Base-by-base conservation (phyloP, 495 filamentous ascomycete species). In the Schizothecium vesticola region DNA sequence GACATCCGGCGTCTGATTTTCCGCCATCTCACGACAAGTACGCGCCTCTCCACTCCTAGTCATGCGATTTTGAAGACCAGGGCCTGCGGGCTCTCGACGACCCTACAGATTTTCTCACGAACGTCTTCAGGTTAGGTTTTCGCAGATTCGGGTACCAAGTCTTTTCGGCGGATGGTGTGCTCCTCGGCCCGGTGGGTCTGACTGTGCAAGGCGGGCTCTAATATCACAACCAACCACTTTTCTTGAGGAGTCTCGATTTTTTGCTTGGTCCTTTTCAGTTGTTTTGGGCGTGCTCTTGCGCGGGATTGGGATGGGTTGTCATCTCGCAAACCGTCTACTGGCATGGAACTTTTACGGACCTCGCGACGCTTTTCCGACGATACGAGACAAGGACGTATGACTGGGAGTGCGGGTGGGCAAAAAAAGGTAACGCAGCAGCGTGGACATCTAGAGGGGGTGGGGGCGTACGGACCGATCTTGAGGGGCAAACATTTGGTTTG, bases 381-480 rank as follows among this genome's bases (percentile, higher is more conserved):
- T 51, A 51, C 43, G 43, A 51, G 43, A 51, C 43, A 51, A 51
- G 43, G 43, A 51, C 43, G 13, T 31, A 65, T 56, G 55, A 56
- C 28, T 59, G 21, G 64, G 64, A 51, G 43, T 51, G 43, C 43
- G 55, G 57, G 51, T 43, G 64, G 64, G 33, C 43, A 28, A 25
- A 66, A 66, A 60, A 61, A 66, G 65, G 58, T 60, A 7, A 56
- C 29, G 65, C 65, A 66, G 56, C 56, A 66, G 33, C 64, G 64
- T 65, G 56, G 22, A 21, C 64, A 65, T 65, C 33, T 65, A 65
- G 63, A 57, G 16, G 63, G 58, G 61, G 64, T 60, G 23, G 64
- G 19, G 43, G 43, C 43, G 43, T 51, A 51, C 43, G 43, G 43
- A 51, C 43, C 43, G 43, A 51, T 51, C 43, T 51, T 51, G 43